Conservation (phyloP, 306 rosid species). For the Cicer yamashitae region DNA sequence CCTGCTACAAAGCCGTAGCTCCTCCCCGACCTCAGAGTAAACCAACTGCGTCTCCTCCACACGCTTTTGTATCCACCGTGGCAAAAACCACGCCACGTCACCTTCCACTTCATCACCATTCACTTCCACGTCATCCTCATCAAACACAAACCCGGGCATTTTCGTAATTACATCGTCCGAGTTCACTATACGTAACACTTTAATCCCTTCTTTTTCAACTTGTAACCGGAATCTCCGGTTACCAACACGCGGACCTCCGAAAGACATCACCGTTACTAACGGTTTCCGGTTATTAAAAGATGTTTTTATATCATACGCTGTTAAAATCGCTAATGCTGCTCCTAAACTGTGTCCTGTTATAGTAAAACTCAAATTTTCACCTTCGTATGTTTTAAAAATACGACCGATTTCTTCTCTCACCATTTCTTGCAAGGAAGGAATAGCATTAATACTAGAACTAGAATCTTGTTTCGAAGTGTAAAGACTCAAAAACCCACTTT, state of each 20-base stretch:
- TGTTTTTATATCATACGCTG: conserved; percentile 59
- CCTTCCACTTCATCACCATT: background rate
- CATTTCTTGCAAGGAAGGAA: conserved; percentile 55
- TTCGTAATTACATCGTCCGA: conserved; percentile 73
- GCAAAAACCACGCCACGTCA: conserved; percentile 32
- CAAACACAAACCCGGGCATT: conserved; percentile 71
- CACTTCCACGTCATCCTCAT: conserved; percentile 29
- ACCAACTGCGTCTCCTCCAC: conserved; percentile 66
- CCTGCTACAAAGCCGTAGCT: conserved; percentile 65
- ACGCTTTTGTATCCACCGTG: conserved; percentile 58
- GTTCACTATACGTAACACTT: conserved; percentile 78
- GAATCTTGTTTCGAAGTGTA: conserved; percentile 56
- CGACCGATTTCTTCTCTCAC: conserved; percentile 58
- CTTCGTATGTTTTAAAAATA: conserved; percentile 57
- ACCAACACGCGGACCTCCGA: conserved; percentile 86
- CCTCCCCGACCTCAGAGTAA: conserved; percentile 81
- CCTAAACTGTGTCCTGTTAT: conserved; percentile 94
- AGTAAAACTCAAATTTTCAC: conserved; percentile 69
- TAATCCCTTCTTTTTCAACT: conserved; percentile 64
- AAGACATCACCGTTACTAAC: conserved; percentile 69
- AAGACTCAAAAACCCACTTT: conserved; percentile 80
- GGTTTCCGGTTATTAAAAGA: conserved; percentile 47
- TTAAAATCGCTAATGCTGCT: conserved; percentile 81
- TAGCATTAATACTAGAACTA: background rate
- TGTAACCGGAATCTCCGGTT: conserved; percentile 59